phyloP scores from a whole-genome alignment of 2,329 filamentous ascomycete species.

The Amylocarpus encephaloides region DNA sequence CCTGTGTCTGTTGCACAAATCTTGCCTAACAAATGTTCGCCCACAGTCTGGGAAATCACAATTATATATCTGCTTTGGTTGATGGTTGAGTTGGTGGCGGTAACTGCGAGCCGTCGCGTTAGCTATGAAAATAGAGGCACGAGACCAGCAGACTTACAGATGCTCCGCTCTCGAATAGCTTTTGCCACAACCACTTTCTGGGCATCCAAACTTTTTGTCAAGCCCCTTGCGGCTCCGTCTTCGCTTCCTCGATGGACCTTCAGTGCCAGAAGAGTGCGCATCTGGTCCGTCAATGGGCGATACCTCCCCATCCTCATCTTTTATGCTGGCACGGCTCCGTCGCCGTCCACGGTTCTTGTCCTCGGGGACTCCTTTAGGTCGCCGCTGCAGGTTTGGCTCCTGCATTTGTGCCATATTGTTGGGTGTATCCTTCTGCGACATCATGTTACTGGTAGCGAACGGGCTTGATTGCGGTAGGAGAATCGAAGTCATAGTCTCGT shows the following conservation, averaged over 20 bases:
- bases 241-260: constrained; percentile 43
- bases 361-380: constrained; percentile 22
- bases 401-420: constrained; percentile 19
- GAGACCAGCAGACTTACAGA: constrained; percentile 53
- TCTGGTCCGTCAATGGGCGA: constrained; percentile 25
- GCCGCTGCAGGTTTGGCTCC: constrained; percentile 20
- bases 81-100: constrained; percentile 92
- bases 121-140: constrained; percentile 7
- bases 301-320: constrained; percentile 21
- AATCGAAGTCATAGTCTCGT: constrained; percentile 31
- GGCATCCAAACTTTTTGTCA: constrained; percentile 79
- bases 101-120: constrained; percentile 42
- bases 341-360: constrained; percentile 29
- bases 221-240: constrained; percentile 69
- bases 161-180: constrained; percentile 96
- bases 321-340: constrained; percentile 24
- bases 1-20: constrained; percentile 79
- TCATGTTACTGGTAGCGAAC: constrained; percentile 23
- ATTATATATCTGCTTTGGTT: constrained; percentile 88
- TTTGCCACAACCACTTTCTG: constrained; percentile 83
- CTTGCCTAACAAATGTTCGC: constrained; percentile 86
- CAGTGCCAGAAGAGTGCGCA: constrained; percentile 29
- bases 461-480: constrained; percentile 24
- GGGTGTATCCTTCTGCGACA: constrained; percentile 24
- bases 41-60: constrained; percentile 90